Base-by-base conservation (phyloP, 441 rosid species). In the Euphorbia schlechtendalii region DNA sequence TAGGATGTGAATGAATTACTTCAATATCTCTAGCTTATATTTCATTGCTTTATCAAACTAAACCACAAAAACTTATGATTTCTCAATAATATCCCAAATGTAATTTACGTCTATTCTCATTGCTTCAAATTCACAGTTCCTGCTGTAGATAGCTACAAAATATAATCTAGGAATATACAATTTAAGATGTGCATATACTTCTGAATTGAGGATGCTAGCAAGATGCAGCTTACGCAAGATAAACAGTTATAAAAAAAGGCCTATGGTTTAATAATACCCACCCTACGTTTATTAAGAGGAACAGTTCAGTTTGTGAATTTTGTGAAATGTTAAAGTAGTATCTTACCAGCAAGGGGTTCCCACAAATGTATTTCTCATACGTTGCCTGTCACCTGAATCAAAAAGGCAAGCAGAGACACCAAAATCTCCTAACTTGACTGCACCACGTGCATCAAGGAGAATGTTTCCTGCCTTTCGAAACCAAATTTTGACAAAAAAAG, bases 281-380 rank as follows among this genome's bases (percentile, higher is more conserved):
- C 38, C 22, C 10, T 21, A 43, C 9, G 21, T 24, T 56, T 51
- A 13, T 38, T 18, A 49, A 56, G 52, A 40, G 24, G 7, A 48
- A 49, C 24, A 8, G 9, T 14, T 45, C 36, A 64, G 21, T 41
- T 5, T 36, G 20, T 25, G 49, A 17, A 24, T 36, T 24, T 53
- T 59, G 40, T 21, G 49, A 52, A 56, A 38, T 59, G 62, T 64
- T 55, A 41, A 46, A 60, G 25, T 58, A 72, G 71, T 53, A 71
- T 46, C 73, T 67, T 84, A 93, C 99, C 99, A 94, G 79, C 99
- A 94, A 72, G 97, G 99, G 64, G 99, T 94, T 43, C 99, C 99
- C 65, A 94, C 99, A 81, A 94, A 90, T 53, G 99, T 94, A 79
- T 94, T 94, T 81, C 99, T 86, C 78, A 85, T 81, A 24, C 99